A percentile compares a stretch with the other conserved stretches of the same genome.
phyloP scores from a whole-genome alignment of 305 asterid genomes.

The Plantago lanceolata region DNA sequence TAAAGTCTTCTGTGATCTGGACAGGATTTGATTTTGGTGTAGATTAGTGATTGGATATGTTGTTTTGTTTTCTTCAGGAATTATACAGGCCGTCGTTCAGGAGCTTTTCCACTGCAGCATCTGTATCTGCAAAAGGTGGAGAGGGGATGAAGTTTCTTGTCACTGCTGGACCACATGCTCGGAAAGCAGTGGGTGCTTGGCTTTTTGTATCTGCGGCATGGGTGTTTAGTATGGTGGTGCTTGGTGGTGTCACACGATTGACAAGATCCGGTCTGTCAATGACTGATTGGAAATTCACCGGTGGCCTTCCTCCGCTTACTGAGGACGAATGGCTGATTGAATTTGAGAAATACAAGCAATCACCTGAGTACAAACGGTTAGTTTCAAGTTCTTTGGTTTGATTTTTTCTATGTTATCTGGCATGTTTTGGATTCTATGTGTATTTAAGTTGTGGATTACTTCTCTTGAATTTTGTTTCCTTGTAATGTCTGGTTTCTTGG shows the following conservation, averaged over 20 bases:
- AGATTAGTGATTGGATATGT: background rate
- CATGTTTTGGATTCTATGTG: too few species aligned
- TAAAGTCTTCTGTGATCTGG: background rate
- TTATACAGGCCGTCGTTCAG: conserved; percentile 34
- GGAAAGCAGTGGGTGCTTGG: conserved; percentile 76
- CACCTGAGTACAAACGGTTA: conserved; percentile 77
- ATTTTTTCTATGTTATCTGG: conserved; percentile 11
- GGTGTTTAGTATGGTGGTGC: conserved; percentile 93
- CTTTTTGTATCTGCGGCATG: conserved; percentile 84
- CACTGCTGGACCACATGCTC: conserved; percentile 75
- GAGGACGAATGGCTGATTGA: conserved; percentile 74
- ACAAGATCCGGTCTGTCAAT: conserved; percentile 84
- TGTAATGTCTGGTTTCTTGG: background rate
- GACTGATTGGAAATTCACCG: conserved; percentile 93
- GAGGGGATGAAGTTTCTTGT: conserved; percentile 66
- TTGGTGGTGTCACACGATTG: conserved; percentile 78
- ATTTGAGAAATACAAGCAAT: conserved; percentile 81
- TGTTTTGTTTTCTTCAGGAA: conserved; percentile 37
- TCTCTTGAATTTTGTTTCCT: background rate
- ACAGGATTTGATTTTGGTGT: background rate
- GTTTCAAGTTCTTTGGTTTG: conserved; percentile 27
- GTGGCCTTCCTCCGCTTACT: conserved; percentile 70
- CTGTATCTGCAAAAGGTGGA: conserved; percentile 36
- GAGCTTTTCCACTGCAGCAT: conserved; percentile 47
- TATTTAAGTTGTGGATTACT: background rate